Evolutionary conservation across 345 rosid genomes (phyloP), one percentile per base, ranked within the genome.

Genomic region (Ceriops tagal): DNA sequence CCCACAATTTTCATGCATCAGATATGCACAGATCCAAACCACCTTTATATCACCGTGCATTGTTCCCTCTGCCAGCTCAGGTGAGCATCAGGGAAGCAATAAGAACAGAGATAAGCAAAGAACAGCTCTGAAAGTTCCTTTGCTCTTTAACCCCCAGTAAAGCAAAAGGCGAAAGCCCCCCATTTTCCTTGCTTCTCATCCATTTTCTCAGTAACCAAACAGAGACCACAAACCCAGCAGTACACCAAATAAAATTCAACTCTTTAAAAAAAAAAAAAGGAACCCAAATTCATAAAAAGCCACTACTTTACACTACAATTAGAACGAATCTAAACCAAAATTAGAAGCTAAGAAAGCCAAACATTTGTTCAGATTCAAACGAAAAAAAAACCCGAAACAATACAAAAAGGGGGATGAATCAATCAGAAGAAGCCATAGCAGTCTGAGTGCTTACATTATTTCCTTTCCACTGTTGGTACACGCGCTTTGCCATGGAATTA

Each of bases 401-500:
- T 53, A 6, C 16, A 39, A 19, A 5, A 34, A 63, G 30, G 20
- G 27, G 27, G 9, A 20, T 16, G 22, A 3, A 22, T 6, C 28
- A 22, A 55, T 15, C 24, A 55, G 28, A 55, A 22, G 59, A 55
- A 20, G 28, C 59, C 59, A 13, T 3, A 55, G 10, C 15, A 9
- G 16, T n/a, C 11, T 3, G 59, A 39, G 31, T 46, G 39, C 91
- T 84, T 84, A 92, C 98, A 83, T 89, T 92, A 64, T 87, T 90
- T 71, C 98, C 98, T 89, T 85, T 87, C 98, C 98, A 92, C 62
- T 71, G 88, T 81, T 92, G 85, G 70, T 80, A 90, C 22, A 89
- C 93, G 79, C 98, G 92, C 80, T 87, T 87, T 22, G 85, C 93
- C 97, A 89, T 89, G 62, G 73, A 64, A 74, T 66, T 55, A 74